Percentiles rank a stretch among this genome's conserved stretches.
Conservation (phyloP, 2,329 filamentous ascomycete species). For the Rhynchosporium graminicola region DNA sequence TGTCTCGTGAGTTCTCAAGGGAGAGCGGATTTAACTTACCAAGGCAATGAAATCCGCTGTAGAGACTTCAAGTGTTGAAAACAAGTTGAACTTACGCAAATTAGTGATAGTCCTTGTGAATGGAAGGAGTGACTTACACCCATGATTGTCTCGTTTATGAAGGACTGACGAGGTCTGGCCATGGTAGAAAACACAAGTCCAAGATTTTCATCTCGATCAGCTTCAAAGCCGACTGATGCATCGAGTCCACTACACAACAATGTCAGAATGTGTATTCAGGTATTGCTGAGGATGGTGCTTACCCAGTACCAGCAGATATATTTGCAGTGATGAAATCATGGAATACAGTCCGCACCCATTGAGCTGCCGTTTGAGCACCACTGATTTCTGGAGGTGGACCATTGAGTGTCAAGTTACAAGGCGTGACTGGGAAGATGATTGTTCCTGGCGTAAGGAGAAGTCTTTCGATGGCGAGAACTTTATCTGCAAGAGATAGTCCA, state of each 20-base stretch:
- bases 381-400: conserved; percentile 17
- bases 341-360: conserved; percentile 62
- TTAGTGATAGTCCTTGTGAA: neutral
- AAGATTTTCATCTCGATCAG: conserved; percentile 45
- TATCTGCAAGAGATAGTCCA: conserved; percentile 24
- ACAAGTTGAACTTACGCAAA: conserved; percentile 17
- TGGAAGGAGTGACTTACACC: neutral
- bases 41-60: conserved; percentile 31
- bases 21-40: conserved; percentile 10
- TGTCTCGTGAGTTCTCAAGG: conserved; percentile 2
- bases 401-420: conserved; percentile 21
- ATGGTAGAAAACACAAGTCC: conserved; percentile 46
- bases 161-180: neutral
- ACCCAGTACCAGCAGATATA: conserved; percentile 31
- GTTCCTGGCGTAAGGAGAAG: conserved; percentile 21
- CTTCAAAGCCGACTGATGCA: conserved; percentile 38
- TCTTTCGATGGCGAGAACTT: conserved; percentile 24
- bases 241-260: conserved; percentile 51
- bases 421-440: conserved; percentile 22
- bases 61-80: conserved; percentile 18
- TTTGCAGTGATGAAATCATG: conserved; percentile 61
- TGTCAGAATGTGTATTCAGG: neutral
- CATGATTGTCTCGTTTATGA: conserved; percentile 12
- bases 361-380: conserved; percentile 42
- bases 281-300: conserved; percentile 37